Conservation (phyloP, 1,139 yeast genomes). For the Pneumocystis jirovecii region DNA sequence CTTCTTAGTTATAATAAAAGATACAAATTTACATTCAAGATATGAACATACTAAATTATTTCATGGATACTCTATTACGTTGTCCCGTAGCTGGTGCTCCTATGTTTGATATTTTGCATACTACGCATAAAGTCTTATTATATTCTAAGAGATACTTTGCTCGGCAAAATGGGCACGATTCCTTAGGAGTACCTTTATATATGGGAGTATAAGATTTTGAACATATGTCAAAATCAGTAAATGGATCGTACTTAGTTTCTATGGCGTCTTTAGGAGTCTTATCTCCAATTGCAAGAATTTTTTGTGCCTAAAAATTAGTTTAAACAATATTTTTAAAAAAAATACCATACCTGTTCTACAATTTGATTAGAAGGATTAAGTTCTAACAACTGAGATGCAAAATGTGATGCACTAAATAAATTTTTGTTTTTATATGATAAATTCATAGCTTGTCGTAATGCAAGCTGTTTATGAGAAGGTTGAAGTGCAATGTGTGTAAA, state of each 20-base stretch:
- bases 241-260: slow-evolving; percentile 83
- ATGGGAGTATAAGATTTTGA: slow-evolving; percentile 80
- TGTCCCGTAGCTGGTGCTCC: slow-evolving; percentile 92
- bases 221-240: slow-evolving; percentile 81
- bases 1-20: background rate
- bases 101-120: slow-evolving; percentile 61
- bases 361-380: slow-evolving; percentile 57
- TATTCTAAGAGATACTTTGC: slow-evolving; percentile 68
- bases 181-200: slow-evolving; percentile 56
- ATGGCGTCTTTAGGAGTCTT: slow-evolving; percentile 69
- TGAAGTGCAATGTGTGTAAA: slow-evolving; percentile 76
- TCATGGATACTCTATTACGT: background rate
- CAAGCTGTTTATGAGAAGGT: slow-evolving; percentile 70
- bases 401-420: slow-evolving; percentile 73
- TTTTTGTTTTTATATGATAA: slow-evolving; percentile 81
- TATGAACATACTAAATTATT: background rate
- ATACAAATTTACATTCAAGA: background rate
- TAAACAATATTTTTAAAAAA: background rate
- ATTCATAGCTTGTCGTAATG: slow-evolving; percentile 88
- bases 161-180: slow-evolving; percentile 75
- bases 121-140: slow-evolving; percentile 63
- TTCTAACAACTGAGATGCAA: slow-evolving; percentile 70
- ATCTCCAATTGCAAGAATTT: slow-evolving; percentile 68
- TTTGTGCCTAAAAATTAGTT: slow-evolving; percentile 36
- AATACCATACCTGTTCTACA: slow-evolving; percentile 39